phyloP scores from a whole-genome alignment of 1,284 basidiomycete genomes.

The Clitocybe nebularis region DNA sequence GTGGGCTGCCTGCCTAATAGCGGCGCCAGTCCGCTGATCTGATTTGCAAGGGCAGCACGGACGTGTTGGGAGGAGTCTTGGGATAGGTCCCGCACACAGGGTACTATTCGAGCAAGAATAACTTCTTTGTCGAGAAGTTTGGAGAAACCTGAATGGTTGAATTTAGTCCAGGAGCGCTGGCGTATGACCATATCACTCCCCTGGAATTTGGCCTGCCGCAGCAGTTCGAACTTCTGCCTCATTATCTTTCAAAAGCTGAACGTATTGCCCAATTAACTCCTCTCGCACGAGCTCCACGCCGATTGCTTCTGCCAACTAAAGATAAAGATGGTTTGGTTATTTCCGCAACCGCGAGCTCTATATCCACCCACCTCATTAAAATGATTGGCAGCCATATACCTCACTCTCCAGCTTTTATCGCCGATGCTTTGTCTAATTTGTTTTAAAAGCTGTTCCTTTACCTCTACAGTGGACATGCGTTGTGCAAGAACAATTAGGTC shows the following conservation, averaged over 20 bases:
- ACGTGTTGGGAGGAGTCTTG: conserved; percentile 97
- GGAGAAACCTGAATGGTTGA: conserved; percentile 71
- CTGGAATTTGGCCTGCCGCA: conserved; percentile 94
- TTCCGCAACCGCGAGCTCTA: not conserved
- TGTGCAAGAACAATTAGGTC: conserved; percentile 92
- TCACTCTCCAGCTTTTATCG: conserved; percentile 98
- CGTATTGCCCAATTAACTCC: conserved; percentile 91
- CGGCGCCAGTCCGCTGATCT: conserved; percentile 97
- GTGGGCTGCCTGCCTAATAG: conserved; percentile 93
- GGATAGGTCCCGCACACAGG: conserved; percentile 95
- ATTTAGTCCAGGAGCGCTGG: conserved; percentile 12
- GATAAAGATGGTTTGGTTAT: conserved; percentile 6
- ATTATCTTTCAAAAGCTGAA: conserved; percentile 94
- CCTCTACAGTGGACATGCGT: conserved; percentile 80
- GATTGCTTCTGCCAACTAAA: conserved; percentile 85
- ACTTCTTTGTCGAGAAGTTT: conserved; percentile 94
- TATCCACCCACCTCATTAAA: conserved; percentile 79
- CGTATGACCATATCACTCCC: conserved; percentile 38
- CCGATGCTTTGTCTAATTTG: conserved; percentile 85
- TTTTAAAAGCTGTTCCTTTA: conserved; percentile 87
- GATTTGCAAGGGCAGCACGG: conserved; percentile 92
- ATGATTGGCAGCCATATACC: conserved; percentile 98
- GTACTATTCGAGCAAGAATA: conserved; percentile 89
- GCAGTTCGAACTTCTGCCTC: conserved; percentile 99
- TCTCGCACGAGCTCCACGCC: conserved; percentile 91